These are phyloP conservation scores for Carex pumila DNA, from an alignment of 176 grass and related monocot species.

Conservation along the genomic window DNA sequence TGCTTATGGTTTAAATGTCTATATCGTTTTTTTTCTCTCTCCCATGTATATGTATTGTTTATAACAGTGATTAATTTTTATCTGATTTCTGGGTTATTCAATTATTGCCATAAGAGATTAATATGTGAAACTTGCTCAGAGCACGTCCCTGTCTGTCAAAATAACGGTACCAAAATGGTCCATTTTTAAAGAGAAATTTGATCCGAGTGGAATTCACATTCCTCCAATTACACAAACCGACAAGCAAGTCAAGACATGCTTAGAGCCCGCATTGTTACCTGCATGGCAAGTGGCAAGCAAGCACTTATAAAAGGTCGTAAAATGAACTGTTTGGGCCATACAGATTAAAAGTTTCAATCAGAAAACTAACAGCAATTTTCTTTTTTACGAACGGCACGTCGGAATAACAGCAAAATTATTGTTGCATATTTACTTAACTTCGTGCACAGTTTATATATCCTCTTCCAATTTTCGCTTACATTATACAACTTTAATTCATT, in stretches of 20 bases:
- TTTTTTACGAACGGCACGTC: no score
- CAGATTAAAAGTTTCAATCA: background rate
- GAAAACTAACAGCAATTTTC: background rate
- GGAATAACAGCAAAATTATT: no score
- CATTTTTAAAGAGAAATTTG: background rate
- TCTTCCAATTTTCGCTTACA: no score
- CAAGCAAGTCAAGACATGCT: background rate
- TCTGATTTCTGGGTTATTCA: background rate
- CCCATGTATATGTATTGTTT: background rate
- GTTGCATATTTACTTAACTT: no score
- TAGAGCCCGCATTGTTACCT: background rate
- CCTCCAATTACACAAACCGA: conserved; percentile 2
- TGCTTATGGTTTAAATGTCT: background rate
- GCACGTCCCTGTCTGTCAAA: background rate
- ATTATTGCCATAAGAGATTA: background rate
- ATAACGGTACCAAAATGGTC: background rate
- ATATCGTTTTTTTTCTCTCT: background rate
- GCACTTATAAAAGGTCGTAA: background rate
- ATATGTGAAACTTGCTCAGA: background rate
- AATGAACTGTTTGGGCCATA: background rate
- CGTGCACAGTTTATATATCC: no score
- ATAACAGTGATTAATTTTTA: background rate
- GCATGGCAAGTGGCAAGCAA: background rate
- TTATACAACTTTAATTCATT: background rate
- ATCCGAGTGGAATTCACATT: background rate